phyloP scores from a whole-genome alignment of 495 filamentous ascomycete species.

The Penicillium maclennaniae region DNA sequence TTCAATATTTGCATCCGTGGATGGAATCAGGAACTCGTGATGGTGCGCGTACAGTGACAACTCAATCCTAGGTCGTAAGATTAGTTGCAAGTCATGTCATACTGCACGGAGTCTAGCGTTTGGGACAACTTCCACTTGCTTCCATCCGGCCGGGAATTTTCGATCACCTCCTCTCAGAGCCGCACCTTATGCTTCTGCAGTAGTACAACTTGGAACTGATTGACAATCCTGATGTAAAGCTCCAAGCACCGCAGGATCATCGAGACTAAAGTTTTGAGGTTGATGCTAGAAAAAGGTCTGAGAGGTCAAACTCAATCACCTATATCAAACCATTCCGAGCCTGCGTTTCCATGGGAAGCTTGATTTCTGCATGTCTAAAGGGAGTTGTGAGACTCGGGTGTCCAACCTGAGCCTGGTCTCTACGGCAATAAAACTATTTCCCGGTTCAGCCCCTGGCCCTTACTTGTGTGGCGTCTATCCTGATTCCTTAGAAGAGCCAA shows the following conservation, averaged over 20 bases:
- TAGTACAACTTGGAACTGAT: neutral
- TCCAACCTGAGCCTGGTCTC: neutral
- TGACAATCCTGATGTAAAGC: too few species aligned
- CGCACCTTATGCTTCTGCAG: neutral
- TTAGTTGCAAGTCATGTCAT: neutral
- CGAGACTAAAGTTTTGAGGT: too few species aligned
- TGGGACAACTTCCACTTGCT: neutral
- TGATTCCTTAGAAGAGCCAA: neutral
- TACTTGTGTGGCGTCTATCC: neutral
- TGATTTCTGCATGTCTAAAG: neutral
- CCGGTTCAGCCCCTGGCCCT: neutral
- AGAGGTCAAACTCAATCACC: neutral
- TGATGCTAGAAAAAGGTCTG: too few species aligned
- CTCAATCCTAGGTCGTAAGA: neutral
- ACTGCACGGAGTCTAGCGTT: neutral
- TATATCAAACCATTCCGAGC: neutral
- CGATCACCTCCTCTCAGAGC: neutral
- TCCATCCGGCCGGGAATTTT: neutral
- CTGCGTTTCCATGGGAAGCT: neutral
- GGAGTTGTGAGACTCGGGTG: neutral
- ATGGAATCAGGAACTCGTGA: neutral
- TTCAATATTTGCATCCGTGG: neutral
- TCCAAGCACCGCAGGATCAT: too few species aligned
- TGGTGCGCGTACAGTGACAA: neutral
- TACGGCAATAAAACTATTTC: neutral